Conservation (phyloP, 2,329 filamentous ascomycete species). For the Davidsoniella virescens region DNA sequence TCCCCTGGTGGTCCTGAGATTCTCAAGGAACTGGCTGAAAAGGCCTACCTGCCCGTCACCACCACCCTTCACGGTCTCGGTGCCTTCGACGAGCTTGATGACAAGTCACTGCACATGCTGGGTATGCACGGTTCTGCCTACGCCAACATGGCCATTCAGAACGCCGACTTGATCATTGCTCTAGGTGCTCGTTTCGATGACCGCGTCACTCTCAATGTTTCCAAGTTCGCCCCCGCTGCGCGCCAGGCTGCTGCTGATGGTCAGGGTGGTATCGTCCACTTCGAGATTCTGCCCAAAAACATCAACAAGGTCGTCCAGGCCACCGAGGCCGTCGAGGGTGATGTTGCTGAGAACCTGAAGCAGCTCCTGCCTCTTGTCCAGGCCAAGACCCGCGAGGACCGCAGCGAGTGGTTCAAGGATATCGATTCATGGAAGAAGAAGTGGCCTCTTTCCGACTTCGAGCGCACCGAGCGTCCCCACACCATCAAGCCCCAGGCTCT, state of each 20-base stretch:
- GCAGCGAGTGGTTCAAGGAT: constrained; percentile 76
- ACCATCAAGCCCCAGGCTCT: constrained; percentile 89
- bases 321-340: constrained; percentile 86
- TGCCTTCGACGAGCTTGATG: constrained; percentile 79
- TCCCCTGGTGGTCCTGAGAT: constrained; percentile 63
- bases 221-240: constrained; percentile 79
- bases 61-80: constrained; percentile 91
- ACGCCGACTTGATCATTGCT: constrained; percentile 89
- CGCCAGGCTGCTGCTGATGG: constrained; percentile 70
- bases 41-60: constrained; percentile 81
- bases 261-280: constrained; percentile 89
- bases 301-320: constrained; percentile 99
- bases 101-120: constrained; percentile 93
- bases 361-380: constrained; percentile 59
- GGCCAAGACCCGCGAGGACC: constrained; percentile 41
- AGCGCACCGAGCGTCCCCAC: constrained; percentile 57
- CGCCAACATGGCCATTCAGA: constrained; percentile 96
- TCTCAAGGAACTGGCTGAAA: constrained; percentile 75
- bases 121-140: constrained; percentile 97
- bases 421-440: constrained; percentile 83
- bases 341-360: constrained; percentile 65
- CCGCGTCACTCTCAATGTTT: constrained; percentile 67
- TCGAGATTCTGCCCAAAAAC: constrained; percentile 98
- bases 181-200: constrained; percentile 92
- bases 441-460: constrained; percentile 72